Evolutionary conservation across 1,284 basidiomycete genomes (phyloP).

Genomic region (Moesziomyces antarcticus): DNA sequence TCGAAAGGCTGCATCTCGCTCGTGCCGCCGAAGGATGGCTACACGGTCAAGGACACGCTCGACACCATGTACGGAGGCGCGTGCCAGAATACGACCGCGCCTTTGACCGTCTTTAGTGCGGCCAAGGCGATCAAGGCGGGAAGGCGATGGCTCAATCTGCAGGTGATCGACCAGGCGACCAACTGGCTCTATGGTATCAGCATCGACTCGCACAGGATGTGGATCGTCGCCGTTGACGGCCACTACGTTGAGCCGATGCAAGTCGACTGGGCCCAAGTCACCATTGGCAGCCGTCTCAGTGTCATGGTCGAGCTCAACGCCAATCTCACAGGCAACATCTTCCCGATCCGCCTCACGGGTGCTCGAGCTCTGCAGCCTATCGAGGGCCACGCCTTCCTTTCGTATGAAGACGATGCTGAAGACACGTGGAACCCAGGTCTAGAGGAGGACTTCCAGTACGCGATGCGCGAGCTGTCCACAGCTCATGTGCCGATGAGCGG

Average conservation of each 20-base stretch:
- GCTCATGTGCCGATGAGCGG: conserved; percentile 42
- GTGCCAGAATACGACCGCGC: conserved; percentile 47
- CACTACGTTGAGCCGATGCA: conserved; percentile 43
- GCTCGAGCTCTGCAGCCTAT: conserved; percentile 47
- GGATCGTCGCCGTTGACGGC: conserved; percentile 49
- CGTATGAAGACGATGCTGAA: conserved; percentile 37
- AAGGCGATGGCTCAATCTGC: conserved; percentile 41
- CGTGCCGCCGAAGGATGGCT: conserved; percentile 42
- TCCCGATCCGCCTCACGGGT: conserved; percentile 47
- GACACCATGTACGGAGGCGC: conserved; percentile 42
- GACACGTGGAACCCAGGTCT: conserved; percentile 20
- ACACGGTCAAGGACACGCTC: conserved; percentile 32
- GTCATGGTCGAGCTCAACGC: conserved; percentile 49
- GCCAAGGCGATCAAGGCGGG: conserved; percentile 32
- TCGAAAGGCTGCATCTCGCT: conserved; percentile 54
- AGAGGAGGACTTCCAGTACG: conserved; percentile 42
- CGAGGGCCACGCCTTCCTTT: conserved; percentile 46
- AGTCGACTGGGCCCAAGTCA: conserved; percentile 46
- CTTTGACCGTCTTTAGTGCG: conserved; percentile 43
- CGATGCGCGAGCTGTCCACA: conserved; percentile 9
- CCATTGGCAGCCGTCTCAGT: conserved; percentile 45
- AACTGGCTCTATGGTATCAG: conserved; percentile 40
- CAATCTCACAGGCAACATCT: conserved; percentile 17
- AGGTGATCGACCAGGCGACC: conserved; percentile 37
- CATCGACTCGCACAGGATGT: conserved; percentile 39